Base-by-base conservation (phyloP, 1,284 basidiomycete species). In the Dichomitus squalens region DNA sequence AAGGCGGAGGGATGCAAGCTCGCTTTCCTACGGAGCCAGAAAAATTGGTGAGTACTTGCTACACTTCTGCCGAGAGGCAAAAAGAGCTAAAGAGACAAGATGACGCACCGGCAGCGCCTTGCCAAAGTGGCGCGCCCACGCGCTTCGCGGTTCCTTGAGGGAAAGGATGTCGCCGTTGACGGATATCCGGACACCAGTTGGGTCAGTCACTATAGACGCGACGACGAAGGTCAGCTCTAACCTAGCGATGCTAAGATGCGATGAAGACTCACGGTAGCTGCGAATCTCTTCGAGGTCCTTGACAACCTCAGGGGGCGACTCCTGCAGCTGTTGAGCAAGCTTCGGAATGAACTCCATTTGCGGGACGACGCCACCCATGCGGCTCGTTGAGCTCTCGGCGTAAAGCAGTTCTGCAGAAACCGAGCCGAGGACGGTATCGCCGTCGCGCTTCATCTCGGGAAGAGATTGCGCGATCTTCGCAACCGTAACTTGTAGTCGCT, bases 381-480 rank as follows among this genome's bases (percentile, higher is more conserved):
- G 83, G 16, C 86, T 85, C 1, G 93, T 92, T 11, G 93, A 95
- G 58, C 80, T 84, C 54, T 85, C 79, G 60, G 86, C 83, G 66
- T 86, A 93, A 33, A 95, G 72, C 38, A 95, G 68, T 53, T 87
- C 82, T 23, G 85, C 76, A 72, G 84, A 87, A 40, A 95, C 78
- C 7, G 94, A 90, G 25, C 82, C 81, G 41, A 95, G 79, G 11
- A 99, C 90, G 21, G 84, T 88, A 67, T 79, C 85, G 1, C 96
- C 97, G 67, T 95, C 91, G 44, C 97, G 84, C 79, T 98, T 99
- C 70, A 93, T 81, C 68, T 95, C 89, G 0, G 97, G 97, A n/a
- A 99, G 79, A 25, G 88, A 88, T 72, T 98, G 96, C 40, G 92
- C 85, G 50, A 95, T 85, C 75, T 98, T 98, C 23, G 95, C 93